Percentiles rank a stretch among this genome's conserved stretches.
Conservation (phyloP, 352 stramenopile species). For the Phytopythium delawarense region DNA sequence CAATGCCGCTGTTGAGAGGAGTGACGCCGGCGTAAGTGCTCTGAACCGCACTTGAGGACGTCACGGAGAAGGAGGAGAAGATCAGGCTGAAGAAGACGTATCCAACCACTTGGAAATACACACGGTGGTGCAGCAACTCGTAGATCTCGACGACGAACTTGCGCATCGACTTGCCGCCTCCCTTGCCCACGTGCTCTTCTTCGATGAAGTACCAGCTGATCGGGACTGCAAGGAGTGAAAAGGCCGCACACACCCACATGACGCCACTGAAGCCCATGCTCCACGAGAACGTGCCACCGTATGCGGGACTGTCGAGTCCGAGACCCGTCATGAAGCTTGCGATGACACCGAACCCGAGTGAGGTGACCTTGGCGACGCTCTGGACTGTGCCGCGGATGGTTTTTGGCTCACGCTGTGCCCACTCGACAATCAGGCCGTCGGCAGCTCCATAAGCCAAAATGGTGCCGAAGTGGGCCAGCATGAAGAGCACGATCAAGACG, state of each 20-base stretch:
- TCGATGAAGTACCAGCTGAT: constrained; percentile 42
- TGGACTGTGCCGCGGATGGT: constrained; percentile 36
- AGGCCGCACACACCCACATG: constrained; percentile 36
- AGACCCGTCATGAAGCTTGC: constrained; percentile 40
- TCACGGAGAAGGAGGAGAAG: constrained; percentile 45
- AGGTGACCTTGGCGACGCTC: constrained; percentile 26
- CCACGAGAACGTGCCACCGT: constrained; percentile 47
- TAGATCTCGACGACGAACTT: constrained; percentile 33
- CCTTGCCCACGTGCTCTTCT: constrained; percentile 16
- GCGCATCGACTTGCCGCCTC: constrained; percentile 21
- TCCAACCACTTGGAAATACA: constrained; percentile 46
- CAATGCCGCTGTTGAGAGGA: constrained; percentile 51
- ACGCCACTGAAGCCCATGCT: constrained; percentile 49
- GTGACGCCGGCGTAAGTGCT: constrained; percentile 49
- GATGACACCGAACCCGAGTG: constrained; percentile 25
- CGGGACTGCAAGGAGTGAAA: constrained; percentile 34
- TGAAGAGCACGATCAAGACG: constrained; percentile 36
- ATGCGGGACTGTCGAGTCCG: constrained; percentile 39
- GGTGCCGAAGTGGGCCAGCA: constrained; percentile 71
- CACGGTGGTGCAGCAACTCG: constrained; percentile 39
- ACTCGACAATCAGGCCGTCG: constrained; percentile 59
- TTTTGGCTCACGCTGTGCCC: constrained; percentile 41
- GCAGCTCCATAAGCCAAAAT: constrained; percentile 70
- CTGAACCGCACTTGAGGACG: constrained; percentile 39
- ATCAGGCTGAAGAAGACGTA: constrained; percentile 49